Evolutionary conservation across 2,329 filamentous ascomycete genomes (phyloP).

Genomic region (Dothiorella sarmentorum): DNA sequence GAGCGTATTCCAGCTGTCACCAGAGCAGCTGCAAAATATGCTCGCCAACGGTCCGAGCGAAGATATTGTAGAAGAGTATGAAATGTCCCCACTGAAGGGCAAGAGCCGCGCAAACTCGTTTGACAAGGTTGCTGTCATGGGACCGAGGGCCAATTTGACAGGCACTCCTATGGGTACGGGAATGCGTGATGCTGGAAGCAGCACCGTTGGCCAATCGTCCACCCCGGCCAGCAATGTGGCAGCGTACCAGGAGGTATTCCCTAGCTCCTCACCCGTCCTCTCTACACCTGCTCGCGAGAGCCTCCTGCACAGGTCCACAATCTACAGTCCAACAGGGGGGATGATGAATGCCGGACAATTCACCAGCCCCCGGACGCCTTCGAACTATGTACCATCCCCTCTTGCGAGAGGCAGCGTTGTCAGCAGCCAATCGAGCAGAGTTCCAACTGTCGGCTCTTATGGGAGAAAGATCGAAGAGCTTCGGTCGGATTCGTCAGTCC

Average conservation of each 20-base stretch:
- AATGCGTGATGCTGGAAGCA: constrained; percentile 38
- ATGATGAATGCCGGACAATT: not conserved
- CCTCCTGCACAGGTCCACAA: not conserved
- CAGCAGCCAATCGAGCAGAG: not conserved
- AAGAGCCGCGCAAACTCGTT: constrained; percentile 32
- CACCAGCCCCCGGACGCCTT: not conserved
- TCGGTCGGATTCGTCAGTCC: not conserved
- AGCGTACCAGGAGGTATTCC: not conserved
- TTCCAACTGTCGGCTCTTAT: not conserved
- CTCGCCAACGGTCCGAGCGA: not conserved
- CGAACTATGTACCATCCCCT: not conserved
- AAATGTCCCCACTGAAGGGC: not conserved
- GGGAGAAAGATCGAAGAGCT: not conserved
- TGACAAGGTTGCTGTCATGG: constrained; percentile 33
- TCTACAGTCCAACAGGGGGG: not conserved
- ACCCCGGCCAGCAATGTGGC: not conserved
- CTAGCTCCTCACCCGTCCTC: not conserved
- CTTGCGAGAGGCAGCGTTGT: not conserved
- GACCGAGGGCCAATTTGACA: constrained; percentile 36
- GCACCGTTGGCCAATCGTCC: constrained; percentile 16
- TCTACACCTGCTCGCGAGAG: not conserved
- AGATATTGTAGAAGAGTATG: not conserved
- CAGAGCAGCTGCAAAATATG: not conserved
- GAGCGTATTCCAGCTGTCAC: not conserved
- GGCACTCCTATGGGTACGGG: constrained; percentile 35